Conservation (phyloP, 2,329 filamentous ascomycete species). For the Penicillium hordei region DNA sequence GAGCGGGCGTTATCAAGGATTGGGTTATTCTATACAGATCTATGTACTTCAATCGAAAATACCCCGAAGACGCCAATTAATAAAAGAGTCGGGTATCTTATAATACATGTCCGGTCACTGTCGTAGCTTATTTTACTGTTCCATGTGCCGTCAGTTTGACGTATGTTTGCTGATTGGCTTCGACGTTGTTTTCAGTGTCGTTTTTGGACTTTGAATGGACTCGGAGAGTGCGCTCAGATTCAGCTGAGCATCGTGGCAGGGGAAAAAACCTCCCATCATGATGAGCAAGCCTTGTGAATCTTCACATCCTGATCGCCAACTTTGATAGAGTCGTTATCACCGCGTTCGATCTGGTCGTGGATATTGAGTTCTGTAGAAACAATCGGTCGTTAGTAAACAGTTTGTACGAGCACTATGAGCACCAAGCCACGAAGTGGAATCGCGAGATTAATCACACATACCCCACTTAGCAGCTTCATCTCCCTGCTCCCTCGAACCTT, state of each 20-base stretch:
- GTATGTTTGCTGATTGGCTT: background rate
- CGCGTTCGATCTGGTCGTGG: conserved; percentile 85
- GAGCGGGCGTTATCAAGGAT: conserved; percentile 37
- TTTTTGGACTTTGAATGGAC: background rate
- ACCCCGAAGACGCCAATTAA: conserved; percentile 37
- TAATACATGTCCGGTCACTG: conserved; percentile 32
- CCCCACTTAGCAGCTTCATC: conserved; percentile 39
- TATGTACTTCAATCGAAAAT: conserved; percentile 30
- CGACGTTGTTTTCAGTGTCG: background rate
- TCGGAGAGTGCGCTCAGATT: conserved; percentile 2
- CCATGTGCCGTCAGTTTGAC: background rate
- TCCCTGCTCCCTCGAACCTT: conserved; percentile 58
- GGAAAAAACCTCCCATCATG: conserved; percentile 13
- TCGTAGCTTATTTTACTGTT: background rate
- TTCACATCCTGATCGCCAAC: conserved; percentile 47
- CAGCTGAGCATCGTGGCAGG: background rate
- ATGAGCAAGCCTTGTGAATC: conserved; percentile 45
- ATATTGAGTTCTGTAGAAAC: conserved; percentile 70
- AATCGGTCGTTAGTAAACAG: conserved; percentile 9
- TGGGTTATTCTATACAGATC: conserved; percentile 30
- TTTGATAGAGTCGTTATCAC: conserved; percentile 90
- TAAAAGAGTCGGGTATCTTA: conserved; percentile 40
- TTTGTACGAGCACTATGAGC: too few relatives aligned
- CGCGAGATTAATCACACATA: conserved; percentile 14
- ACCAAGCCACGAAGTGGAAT: background rate